Percentiles rank a stretch among this genome's conserved stretches.
Conservation (phyloP, 208 protist genomes). For the Endotrypanum monterogeii region DNA sequence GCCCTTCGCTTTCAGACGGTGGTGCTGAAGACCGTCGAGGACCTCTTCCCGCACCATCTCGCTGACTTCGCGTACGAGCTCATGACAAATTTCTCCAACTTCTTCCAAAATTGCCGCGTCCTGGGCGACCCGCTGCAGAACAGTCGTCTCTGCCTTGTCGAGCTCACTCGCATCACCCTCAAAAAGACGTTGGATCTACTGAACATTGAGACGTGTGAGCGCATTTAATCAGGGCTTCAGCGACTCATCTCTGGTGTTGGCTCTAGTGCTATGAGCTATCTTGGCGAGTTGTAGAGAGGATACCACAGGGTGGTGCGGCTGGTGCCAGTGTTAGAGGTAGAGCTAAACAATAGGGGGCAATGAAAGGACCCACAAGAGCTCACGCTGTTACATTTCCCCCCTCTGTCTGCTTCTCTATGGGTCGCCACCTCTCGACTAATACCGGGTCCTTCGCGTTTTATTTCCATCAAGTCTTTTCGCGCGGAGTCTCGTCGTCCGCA, state of each 20-base stretch:
- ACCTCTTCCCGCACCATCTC: slow-evolving; percentile 93
- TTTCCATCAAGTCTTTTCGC: no score
- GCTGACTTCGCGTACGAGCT: slow-evolving; percentile 97
- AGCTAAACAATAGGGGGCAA: neutral
- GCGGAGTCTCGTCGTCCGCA: no score
- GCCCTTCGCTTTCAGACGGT: slow-evolving; percentile 89
- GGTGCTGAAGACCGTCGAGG: slow-evolving; percentile 85
- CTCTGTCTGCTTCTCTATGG: neutral
- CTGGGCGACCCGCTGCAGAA: slow-evolving; percentile 82
- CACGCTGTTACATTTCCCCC: neutral
- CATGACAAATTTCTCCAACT: slow-evolving; percentile 93
- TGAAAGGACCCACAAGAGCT: neutral
- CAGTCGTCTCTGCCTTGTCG: slow-evolving; percentile 91
- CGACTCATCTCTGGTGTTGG: neutral
- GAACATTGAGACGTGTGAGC: slow-evolving; percentile 89
- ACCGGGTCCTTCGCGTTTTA: neutral
- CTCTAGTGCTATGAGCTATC: neutral
- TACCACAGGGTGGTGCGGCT: neutral
- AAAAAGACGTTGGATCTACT: slow-evolving; percentile 92
- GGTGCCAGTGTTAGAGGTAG: no score
- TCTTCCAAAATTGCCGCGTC: slow-evolving; percentile 94
- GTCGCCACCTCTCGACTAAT: neutral
- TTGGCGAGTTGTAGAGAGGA: neutral
- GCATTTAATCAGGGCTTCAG: slow-evolving; percentile 51
- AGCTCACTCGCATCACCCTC: slow-evolving; percentile 90